Evolutionary conservation across 768 basidiomycete genomes (phyloP).

Genomic region (Trametes sanguinea): DNA sequence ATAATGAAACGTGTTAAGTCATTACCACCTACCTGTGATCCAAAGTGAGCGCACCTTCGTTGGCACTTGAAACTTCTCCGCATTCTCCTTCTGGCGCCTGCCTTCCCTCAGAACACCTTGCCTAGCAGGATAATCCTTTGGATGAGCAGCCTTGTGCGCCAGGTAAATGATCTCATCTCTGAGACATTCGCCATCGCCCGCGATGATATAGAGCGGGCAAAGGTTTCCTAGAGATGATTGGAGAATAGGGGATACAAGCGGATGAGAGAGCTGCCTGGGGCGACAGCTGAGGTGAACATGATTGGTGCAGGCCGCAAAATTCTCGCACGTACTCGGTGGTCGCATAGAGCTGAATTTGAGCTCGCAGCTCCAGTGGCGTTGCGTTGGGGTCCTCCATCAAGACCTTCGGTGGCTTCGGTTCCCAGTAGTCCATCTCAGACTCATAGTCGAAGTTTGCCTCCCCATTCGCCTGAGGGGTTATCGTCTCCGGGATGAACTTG

Average conservation of each 20-base stretch:
- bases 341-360: slow-evolving; percentile 80
- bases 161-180: slow-evolving; percentile 77
- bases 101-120: slow-evolving; percentile 50
- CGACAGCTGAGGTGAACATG: background rate
- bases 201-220: slow-evolving; percentile 72
- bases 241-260: slow-evolving; percentile 71
- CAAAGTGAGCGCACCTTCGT: slow-evolving; percentile 44
- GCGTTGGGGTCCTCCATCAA: slow-evolving; percentile 50
- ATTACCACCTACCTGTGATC: slow-evolving; percentile 27
- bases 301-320: background rate
- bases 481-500: background rate
- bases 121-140: slow-evolving; percentile 61
- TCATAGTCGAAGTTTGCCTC: slow-evolving; percentile 20
- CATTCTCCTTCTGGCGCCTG: slow-evolving; percentile 53
- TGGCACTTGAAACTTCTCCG: slow-evolving; percentile 49
- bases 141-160: slow-evolving; percentile 80
- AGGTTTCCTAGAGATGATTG: slow-evolving; percentile 75
- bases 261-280: slow-evolving; percentile 59
- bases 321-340: slow-evolving; percentile 59
- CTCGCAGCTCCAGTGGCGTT: slow-evolving; percentile 49
- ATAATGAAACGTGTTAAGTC: slow-evolving; percentile 59
- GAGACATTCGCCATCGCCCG: slow-evolving; percentile 73
- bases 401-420: slow-evolving; percentile 59
- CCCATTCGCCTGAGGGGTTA: background rate
- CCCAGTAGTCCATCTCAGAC: slow-evolving; percentile 39